Evolutionary conservation across 345 rosid genomes (phyloP).

Genomic region (rapeseed (Brassica napus)): DNA sequence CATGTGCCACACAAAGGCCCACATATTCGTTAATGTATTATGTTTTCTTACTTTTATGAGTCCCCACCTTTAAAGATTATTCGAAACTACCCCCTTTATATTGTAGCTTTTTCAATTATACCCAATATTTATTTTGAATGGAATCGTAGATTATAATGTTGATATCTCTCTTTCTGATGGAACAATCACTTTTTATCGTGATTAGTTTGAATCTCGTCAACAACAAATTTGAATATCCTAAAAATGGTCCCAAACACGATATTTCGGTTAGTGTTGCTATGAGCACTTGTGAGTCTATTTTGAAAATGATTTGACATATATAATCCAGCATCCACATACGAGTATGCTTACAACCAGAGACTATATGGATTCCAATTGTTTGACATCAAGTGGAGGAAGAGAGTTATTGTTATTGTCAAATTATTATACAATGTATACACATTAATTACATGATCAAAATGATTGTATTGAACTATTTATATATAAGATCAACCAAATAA

Average conservation of each 20-base stretch:
- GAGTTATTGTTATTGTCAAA: not conserved
- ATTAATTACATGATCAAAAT: not conserved
- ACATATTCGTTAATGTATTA: not conserved
- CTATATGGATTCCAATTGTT: not conserved
- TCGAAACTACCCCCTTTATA: not conserved
- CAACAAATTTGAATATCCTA: not conserved
- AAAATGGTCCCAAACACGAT: conserved; percentile 8
- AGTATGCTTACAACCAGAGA: not conserved
- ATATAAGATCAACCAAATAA: not conserved
- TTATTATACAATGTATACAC: not conserved
- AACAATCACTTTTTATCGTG: not conserved
- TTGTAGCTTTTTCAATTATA: not conserved
- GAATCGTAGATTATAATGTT: not conserved
- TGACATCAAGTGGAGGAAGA: not conserved
- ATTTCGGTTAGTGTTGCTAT: conserved; percentile 5
- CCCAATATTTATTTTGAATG: not conserved
- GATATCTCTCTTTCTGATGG: not conserved
- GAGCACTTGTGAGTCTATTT: conserved; percentile 20
- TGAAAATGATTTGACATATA: conserved; percentile 6
- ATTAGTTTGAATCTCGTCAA: not conserved
- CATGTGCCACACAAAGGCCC: conserved; percentile 8
- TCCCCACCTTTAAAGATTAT: not conserved
- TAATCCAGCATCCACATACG: not conserved
- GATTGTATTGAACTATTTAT: not conserved
- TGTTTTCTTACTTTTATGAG: not conserved